A percentile compares a stretch with the other conserved stretches of the same genome.
Conservation (phyloP, 1,139 yeast genomes). For the Torulaspora pretoriensis region DNA sequence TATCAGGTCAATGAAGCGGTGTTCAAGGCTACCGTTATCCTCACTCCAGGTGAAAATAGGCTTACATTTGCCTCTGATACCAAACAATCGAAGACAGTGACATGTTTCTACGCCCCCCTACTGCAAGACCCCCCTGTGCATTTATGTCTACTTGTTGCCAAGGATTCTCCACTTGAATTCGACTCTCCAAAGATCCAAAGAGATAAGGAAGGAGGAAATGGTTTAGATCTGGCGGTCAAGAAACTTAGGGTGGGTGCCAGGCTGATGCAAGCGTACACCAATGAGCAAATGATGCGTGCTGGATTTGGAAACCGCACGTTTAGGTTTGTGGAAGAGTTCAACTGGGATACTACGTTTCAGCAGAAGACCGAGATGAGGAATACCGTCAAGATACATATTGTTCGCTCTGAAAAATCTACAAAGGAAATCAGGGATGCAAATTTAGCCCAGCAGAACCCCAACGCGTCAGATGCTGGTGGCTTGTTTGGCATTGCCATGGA, state of each 20-base stretch:
- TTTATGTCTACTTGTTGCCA: constrained; percentile 69
- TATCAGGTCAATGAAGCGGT: constrained; percentile 66
- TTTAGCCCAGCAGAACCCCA: constrained; percentile 78
- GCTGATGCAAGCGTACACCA: constrained; percentile 88
- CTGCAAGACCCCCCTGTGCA: constrained; percentile 74
- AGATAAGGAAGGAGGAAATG: constrained; percentile 55
- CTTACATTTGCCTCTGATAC: constrained; percentile 37
- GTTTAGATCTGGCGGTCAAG: constrained; percentile 66
- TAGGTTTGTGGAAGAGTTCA: constrained; percentile 67
- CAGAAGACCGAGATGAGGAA: constrained; percentile 43
- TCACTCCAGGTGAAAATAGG: constrained; percentile 60
- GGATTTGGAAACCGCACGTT: constrained; percentile 81
- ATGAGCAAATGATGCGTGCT: constrained; percentile 78
- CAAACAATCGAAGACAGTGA: constrained; percentile 24
- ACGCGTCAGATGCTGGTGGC: constrained; percentile 71
- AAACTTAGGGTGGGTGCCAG: constrained; percentile 83
- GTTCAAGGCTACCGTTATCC: constrained; percentile 72
- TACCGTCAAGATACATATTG: constrained; percentile 73
- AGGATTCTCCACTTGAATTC: constrained; percentile 66
- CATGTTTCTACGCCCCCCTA: constrained; percentile 54
- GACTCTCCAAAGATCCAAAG: constrained; percentile 65
- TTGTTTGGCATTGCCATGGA: constrained; percentile 76
- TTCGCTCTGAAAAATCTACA: constrained; percentile 62
- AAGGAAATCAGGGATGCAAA: constrained; percentile 73
- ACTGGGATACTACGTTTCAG: constrained; percentile 47